phyloP scores from a whole-genome alignment of 2,329 filamentous ascomycete genomes.

The Fusarium chlamydosporum region DNA sequence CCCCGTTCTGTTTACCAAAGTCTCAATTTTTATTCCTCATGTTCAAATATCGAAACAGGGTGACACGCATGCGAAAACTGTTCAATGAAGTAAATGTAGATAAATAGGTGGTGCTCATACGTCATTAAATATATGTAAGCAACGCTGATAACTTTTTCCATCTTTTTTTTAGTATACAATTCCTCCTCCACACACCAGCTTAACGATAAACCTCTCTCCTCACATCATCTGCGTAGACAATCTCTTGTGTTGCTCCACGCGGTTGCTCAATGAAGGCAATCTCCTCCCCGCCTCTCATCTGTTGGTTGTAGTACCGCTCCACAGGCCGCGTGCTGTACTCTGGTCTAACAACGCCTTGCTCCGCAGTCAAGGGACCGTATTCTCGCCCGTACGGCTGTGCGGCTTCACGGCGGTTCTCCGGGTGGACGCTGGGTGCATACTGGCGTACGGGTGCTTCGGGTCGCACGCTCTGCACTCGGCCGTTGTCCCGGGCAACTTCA shows the following conservation, averaged over 20 bases:
- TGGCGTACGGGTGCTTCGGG: slow-evolving; percentile 54
- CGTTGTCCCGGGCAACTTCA: slow-evolving; percentile 60
- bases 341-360: slow-evolving; percentile 47
- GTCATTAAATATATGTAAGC: slow-evolving; percentile 14
- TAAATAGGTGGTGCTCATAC: background rate
- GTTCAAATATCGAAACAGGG: background rate
- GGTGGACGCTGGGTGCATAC: slow-evolving; percentile 50
- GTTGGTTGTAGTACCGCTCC: slow-evolving; percentile 62
- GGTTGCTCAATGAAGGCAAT: slow-evolving; percentile 63
- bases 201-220: slow-evolving; percentile 57
- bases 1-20: too few relatives aligned
- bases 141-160: background rate
- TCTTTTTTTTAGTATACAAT: background rate
- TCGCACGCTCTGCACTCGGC: slow-evolving; percentile 61
- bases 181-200: slow-evolving; percentile 3
- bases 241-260: slow-evolving; percentile 58
- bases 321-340: slow-evolving; percentile 60
- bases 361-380: slow-evolving; percentile 49
- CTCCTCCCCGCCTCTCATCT: slow-evolving; percentile 54
- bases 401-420: slow-evolving; percentile 51
- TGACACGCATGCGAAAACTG: background rate
- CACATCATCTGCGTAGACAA: slow-evolving; percentile 62
- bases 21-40: background rate
- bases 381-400: slow-evolving; percentile 54
- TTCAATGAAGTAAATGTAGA: background rate